Base-by-base conservation (phyloP, 73 alveolate species). In the Paraurostyla sp. region DNA sequence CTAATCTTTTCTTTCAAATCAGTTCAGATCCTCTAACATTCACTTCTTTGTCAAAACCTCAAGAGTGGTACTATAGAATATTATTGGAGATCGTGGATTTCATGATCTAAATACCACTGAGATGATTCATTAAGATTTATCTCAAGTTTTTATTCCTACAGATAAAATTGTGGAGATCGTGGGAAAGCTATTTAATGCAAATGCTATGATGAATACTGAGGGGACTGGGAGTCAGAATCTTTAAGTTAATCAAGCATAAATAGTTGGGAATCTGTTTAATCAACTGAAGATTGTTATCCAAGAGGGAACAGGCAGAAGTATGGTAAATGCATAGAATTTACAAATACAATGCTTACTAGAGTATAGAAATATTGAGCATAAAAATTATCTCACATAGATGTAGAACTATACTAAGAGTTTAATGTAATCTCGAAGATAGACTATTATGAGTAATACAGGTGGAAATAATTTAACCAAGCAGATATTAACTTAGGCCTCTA, bases 161-260 rank as follows among this genome's bases (percentile, higher is more conserved):
- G 82, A 65, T 38, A 65, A 65, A 38, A 65, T 65, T 1, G 82
- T 65, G 46, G 82, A 65, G 35, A 65, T 65, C 2, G 82, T 65
- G n/a, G 82, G 82, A 2, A 65, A 65, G 41, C 25, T 65, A 30
- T 65, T 65, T 58, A 65, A 2, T 38, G 6, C 56, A 16, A 65
- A 58, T 40, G 35, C 82, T 6, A 38, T 65, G 15, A 32, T 65
- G 6, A 65, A 65, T 30, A 32, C 41, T 65, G 82, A 65, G 2
- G 82, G 82, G 82, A 58, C 41, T 65, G 82, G 41, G 2, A 58
- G 82, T 56, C 60, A 65, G 3, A 9, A 38, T 2, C 82, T 58
- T 16, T 40, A 65, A 22, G 41, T 65, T 16, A 65, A 65, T 38
- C 46, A 65, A 38, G 35, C 82, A 2, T 22, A 65, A 35, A 65